Evolutionary conservation across 1,284 basidiomycete genomes (phyloP), one percentile per base, ranked within the genome.

Genomic region (Vanrija sp.): DNA sequence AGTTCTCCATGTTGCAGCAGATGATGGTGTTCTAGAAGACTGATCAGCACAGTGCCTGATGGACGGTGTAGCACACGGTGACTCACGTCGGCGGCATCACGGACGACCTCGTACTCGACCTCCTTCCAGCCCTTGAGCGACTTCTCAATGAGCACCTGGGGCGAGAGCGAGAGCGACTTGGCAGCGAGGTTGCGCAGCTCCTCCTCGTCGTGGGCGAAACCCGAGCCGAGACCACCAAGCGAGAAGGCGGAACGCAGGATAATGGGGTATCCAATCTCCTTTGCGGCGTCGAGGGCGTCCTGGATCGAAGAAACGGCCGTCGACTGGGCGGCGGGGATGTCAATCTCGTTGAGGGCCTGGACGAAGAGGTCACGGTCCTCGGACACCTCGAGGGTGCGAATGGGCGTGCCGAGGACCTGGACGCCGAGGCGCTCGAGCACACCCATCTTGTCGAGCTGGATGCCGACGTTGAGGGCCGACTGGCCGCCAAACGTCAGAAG

Each of bases 121-220:
- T 99, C 96, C 75, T 98, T 99, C 96, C 96, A 99, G 44, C 96
- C 96, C 78, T 98, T 98, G 85, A 99, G 89, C 68, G 89, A 93
- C 65, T 93, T 89, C 77, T 98, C 96, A 64, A 98, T 94, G 53
- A 99, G 82, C 45, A 98, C 91, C 76, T 98, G 96, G 45, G 96
- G 96, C 65, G 86, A 89, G 36, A 98, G 81, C 72, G 85, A 87
- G 57, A 99, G 83, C 71, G 87, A 86, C 76, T 89, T 94, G 37
- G 96, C 94, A 49, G 91, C 85, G 20, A 99, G 81, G 76, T 98
- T 94, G 54, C 93, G 87, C 53, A 99, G 80, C 79, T 98, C 95
- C 61, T 98, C 90, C 25, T 92, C 82, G 74, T 98, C 85, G 71
- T 97, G 86, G 48, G 96, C 96, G 70, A 99, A 99, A 54, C 96